Evolutionary conservation across 306 rosid genomes (phyloP).

Genomic region (Ziziphus jujuba): DNA sequence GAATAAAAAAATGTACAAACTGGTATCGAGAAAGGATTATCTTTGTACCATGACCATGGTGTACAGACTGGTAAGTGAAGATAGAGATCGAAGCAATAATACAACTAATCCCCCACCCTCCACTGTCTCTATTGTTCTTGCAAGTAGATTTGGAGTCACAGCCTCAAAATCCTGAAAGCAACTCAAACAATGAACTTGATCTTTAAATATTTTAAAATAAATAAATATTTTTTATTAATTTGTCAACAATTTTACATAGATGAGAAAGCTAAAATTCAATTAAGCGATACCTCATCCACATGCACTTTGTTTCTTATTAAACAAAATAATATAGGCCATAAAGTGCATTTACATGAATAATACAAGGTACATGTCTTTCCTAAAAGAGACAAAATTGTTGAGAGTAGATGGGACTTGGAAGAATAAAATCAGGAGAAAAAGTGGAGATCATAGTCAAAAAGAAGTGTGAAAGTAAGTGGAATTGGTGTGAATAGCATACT

Average conservation of each 20-base stretch:
- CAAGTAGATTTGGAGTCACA: slow-evolving; percentile 86
- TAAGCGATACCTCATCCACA: background rate
- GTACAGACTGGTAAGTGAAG: slow-evolving; percentile 86
- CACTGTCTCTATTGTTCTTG: slow-evolving; percentile 94
- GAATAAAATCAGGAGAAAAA: too few relatives aligned
- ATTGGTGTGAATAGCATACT: too few relatives aligned
- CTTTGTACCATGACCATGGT: slow-evolving; percentile 95
- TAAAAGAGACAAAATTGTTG: too few relatives aligned
- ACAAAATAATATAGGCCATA: background rate
- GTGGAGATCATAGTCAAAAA: too few relatives aligned
- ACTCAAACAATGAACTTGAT: slow-evolving; percentile 18
- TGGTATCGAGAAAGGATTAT: slow-evolving; percentile 5
- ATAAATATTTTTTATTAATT: background rate
- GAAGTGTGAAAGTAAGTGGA: too few relatives aligned
- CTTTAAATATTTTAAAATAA: slow-evolving; percentile 4
- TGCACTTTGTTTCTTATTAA: background rate
- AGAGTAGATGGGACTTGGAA: too few relatives aligned
- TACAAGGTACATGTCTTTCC: too few relatives aligned
- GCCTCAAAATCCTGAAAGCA: slow-evolving; percentile 88
- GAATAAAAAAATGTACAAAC: background rate
- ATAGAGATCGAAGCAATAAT: slow-evolving; percentile 70
- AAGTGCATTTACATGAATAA: background rate
- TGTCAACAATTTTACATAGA: slow-evolving; percentile 4
- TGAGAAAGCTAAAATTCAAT: background rate
- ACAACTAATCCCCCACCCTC: slow-evolving; percentile 95